A percentile compares a stretch with the other conserved stretches of the same genome.
Evolutionary conservation across 495 filamentous ascomycete species (phyloP).

Genomic region (Rostrohypoxylon terebratum): DNA sequence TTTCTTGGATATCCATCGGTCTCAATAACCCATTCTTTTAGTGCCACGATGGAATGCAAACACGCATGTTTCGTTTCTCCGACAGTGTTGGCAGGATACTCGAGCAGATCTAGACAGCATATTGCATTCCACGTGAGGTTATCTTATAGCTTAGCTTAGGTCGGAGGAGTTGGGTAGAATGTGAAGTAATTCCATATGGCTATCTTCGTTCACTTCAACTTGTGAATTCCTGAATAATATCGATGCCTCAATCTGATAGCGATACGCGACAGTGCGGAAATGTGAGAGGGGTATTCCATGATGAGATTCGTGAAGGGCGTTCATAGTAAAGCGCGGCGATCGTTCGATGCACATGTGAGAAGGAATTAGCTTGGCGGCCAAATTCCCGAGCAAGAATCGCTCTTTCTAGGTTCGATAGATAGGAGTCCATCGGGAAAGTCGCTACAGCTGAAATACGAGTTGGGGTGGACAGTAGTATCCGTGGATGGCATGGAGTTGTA

Average conservation of each 20-base stretch:
- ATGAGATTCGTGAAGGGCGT: constrained; percentile 24
- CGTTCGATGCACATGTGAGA: constrained; percentile 22
- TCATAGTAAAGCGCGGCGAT: constrained; percentile 33
- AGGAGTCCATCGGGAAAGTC: background rate
- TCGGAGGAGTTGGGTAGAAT: constrained; percentile 31
- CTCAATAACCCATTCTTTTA: constrained; percentile 36
- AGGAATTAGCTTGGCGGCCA: constrained; percentile 18
- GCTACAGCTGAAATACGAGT: background rate
- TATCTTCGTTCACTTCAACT: constrained; percentile 29
- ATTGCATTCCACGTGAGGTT: constrained; percentile 21
- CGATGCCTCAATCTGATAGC: constrained; percentile 41
- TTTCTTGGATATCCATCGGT: constrained; percentile 33
- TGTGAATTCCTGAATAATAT: constrained; percentile 33
- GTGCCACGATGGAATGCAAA: constrained; percentile 14
- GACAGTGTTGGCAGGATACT: constrained; percentile 25
- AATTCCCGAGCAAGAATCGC: constrained; percentile 11
- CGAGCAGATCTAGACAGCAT: constrained; percentile 20
- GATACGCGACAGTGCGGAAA: constrained; percentile 27
- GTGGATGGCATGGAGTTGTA: background rate
- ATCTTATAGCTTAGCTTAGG: constrained; percentile 20
- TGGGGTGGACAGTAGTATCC: too few relatives aligned
- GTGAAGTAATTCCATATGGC: constrained; percentile 35
- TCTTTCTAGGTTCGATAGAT: constrained; percentile 7
- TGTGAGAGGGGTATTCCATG: constrained; percentile 14
- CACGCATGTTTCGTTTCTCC: constrained; percentile 26